phyloP scores from a whole-genome alignment of 2,329 filamentous ascomycete species.

The Alternaria angustiovoidea region DNA sequence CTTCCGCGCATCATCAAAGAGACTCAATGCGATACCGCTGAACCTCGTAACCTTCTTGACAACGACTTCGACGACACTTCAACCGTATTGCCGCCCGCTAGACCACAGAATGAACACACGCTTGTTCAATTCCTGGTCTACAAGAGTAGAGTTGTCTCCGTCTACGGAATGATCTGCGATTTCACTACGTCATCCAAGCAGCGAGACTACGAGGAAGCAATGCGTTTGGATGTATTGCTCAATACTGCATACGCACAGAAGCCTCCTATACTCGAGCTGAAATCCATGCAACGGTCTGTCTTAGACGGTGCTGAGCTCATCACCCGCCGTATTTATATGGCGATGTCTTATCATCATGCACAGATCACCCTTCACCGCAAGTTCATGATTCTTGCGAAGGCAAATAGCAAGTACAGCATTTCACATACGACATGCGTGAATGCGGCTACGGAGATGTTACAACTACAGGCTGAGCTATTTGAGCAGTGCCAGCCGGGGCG shows the following conservation, averaged over 20 bases:
- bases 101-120: not conserved
- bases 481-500: not conserved
- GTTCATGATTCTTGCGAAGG: not conserved
- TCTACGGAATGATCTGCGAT: constrained; percentile 2
- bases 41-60: not conserved
- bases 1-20: constrained; percentile 1
- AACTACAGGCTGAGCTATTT: not conserved
- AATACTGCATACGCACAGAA: not conserved
- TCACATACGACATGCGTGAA: not conserved
- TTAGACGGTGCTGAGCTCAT: constrained; percentile 1
- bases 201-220: not conserved
- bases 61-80: not conserved
- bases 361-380: not conserved
- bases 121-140: not conserved
- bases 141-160: not conserved
- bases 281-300: not conserved
- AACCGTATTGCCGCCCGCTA: not conserved
- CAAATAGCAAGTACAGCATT: not conserved
- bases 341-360: not conserved
- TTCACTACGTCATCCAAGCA: constrained; percentile 1
- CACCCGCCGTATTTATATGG: not conserved
- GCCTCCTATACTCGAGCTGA: not conserved
- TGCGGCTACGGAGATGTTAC: not conserved
- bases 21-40: not conserved
- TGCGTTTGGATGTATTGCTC: not conserved